These are phyloP conservation scores for Cantharellus anzutake DNA, from an alignment of 768 basidiomycete species.

Conservation along the genomic window DNA sequence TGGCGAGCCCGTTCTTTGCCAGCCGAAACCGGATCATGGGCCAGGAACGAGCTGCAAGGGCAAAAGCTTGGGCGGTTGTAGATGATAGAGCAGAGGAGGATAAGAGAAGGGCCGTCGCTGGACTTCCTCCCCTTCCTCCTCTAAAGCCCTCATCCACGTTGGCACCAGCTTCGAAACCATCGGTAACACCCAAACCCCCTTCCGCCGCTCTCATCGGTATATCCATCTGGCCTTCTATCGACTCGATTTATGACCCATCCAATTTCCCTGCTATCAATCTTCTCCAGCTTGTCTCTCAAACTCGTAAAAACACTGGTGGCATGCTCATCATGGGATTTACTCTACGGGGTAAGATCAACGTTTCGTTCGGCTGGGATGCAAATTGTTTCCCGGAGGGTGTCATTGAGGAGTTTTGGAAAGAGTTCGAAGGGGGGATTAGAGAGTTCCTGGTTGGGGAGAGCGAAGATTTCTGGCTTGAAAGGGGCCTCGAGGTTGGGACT, in stretches of 20 bases:
- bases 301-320: constrained; percentile 17
- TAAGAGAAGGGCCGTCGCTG: constrained; percentile 8
- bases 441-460: constrained; percentile 28
- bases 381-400: background rate
- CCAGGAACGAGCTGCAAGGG: constrained; percentile 34
- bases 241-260: constrained; percentile 16
- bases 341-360: background rate
- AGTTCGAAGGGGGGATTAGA: constrained; percentile 22
- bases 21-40: constrained; percentile 49
- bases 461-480: too few species aligned
- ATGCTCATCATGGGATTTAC: constrained; percentile 17
- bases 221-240: constrained; percentile 21
- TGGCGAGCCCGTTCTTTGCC: constrained; percentile 43
- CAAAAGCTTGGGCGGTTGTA: constrained; percentile 51
- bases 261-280: constrained; percentile 12
- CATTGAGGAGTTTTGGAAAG: constrained; percentile 2
- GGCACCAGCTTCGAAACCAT: background rate
- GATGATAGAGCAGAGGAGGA: constrained; percentile 67
- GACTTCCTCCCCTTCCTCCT: background rate
- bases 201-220: constrained; percentile 18
- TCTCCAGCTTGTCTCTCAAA: constrained; percentile 17
- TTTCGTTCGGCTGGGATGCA: background rate
- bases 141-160: background rate
- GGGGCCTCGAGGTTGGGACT: background rate
- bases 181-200: constrained; percentile 3